Conservation (phyloP, 768 basidiomycete species). For the Mrakia blollopis region DNA sequence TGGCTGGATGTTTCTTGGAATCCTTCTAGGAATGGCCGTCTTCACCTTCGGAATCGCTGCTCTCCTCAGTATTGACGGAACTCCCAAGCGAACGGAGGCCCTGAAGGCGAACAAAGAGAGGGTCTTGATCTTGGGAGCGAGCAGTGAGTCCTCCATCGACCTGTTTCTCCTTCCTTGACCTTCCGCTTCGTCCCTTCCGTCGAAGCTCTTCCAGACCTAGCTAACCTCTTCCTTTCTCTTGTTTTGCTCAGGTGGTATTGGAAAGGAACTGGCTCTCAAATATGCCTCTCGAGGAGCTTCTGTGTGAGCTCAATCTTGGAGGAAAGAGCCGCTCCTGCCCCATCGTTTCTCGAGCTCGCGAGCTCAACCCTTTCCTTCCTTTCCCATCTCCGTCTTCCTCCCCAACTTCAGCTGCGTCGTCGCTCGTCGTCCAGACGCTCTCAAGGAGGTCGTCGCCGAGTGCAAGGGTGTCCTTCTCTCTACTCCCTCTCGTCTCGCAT, state of each 20-base stretch:
- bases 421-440: slow-evolving; percentile 56
- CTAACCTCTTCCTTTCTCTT: background rate
- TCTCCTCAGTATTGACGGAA: background rate
- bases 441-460: slow-evolving; percentile 60
- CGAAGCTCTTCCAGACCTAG: background rate
- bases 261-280: slow-evolving; percentile 60
- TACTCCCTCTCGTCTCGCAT: slow-evolving; percentile 7
- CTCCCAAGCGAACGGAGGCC: background rate
- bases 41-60: background rate
- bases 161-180: background rate
- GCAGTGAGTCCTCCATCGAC: slow-evolving; percentile 47
- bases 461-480: slow-evolving; percentile 46
- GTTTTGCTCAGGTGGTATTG: slow-evolving; percentile 57
- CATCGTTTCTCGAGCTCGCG: background rate
- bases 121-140: slow-evolving; percentile 75
- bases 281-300: slow-evolving; percentile 71
- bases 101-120: slow-evolving; percentile 51
- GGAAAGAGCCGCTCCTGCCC: background rate
- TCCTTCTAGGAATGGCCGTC: slow-evolving; percentile 2
- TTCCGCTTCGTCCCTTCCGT: background rate
- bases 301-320: slow-evolving; percentile 37
- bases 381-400: background rate
- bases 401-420: slow-evolving; percentile 54
- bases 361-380: background rate
- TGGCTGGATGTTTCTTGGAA: background rate